Evolutionary conservation across 2,329 filamentous ascomycete genomes (phyloP), one percentile per base, ranked within the genome.

Genomic region (Torrubiellomyces zombiae): DNA sequence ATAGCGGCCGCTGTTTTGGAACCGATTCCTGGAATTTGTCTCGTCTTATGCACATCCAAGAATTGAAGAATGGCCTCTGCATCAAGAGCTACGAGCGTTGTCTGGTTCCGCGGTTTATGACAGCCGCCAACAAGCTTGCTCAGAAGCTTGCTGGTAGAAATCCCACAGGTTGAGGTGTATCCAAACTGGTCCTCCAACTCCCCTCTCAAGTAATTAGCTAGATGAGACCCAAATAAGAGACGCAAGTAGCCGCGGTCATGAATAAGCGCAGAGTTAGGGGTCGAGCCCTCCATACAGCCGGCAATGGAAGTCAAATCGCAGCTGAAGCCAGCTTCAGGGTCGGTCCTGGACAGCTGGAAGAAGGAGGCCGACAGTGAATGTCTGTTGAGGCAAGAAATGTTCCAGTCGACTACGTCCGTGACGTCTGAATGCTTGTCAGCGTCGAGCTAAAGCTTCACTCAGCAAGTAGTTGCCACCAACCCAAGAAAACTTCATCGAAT

Each of bases 31-130:
- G 86, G 85, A 6, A 95, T 67, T 37, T 79, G 75, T 20, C 80
- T 72, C 25, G 95, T 67, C 29, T 75, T 70, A 42, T 85, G 74
- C 3, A 42, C 45, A 37, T 89, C 81, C 38, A 95, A 60, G 41
- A 95, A 95, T 0, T 47, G 44, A 6, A 58, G 57, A 9, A 78
- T 61, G 30, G 73, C 48, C 9, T 51, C 38, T 3, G 57, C 55
- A 27, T 67, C 66, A 2, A 76, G 67, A 5, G 77, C 72, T 21
- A 92, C 51, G 6, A 95, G 55, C 0, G 79, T 82, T 0, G 86
- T 95, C 48, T 95, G 89, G 32, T 70, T 76, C 30, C 75, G 74
- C 1, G 86, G 86, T 51, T 95, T 95, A 45, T 94, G 71, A 30
- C 75, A 58, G 45, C 71, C 78, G 9, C 86, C 86, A 7, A 73